These are phyloP conservation scores for Colletotrichum spinosum DNA, from an alignment of 2,329 filamentous ascomycete species.

Conservation along the genomic window DNA sequence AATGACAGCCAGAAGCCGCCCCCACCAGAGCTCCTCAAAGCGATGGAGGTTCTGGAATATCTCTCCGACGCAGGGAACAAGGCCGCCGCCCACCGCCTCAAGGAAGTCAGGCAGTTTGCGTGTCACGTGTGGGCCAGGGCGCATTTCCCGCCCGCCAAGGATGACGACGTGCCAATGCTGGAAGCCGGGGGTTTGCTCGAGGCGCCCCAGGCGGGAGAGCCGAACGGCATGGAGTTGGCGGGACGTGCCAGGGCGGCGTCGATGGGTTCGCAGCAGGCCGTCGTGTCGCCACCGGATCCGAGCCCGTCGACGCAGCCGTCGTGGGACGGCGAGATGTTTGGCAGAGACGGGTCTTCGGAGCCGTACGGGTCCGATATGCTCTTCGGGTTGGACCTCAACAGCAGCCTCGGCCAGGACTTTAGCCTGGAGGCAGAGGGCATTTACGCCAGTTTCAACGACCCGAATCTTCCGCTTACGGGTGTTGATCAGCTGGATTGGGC, in stretches of 20 bases:
- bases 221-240: neutral
- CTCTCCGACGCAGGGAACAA: constrained; percentile 42
- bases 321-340: constrained; percentile 36
- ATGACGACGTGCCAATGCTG: constrained; percentile 31
- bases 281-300: constrained; percentile 27
- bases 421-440: constrained; percentile 42
- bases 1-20: constrained; percentile 39
- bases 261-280: constrained; percentile 11
- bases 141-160: constrained; percentile 33
- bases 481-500: constrained; percentile 46
- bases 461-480: constrained; percentile 44
- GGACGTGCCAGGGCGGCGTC: constrained; percentile 11
- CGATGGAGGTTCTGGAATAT: constrained; percentile 41
- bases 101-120: constrained; percentile 44
- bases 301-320: constrained; percentile 26
- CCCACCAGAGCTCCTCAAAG: constrained; percentile 41
- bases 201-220: constrained; percentile 6
- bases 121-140: constrained; percentile 42
- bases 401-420: constrained; percentile 41
- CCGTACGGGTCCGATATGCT: constrained; percentile 29
- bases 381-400: constrained; percentile 38
- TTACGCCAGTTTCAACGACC: constrained; percentile 45
- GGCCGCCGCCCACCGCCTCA: constrained; percentile 40
- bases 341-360: constrained; percentile 5
- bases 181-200: constrained; percentile 38